phyloP scores from a whole-genome alignment of 2,329 filamentous ascomycete species.

The Phialophora chinensis region DNA sequence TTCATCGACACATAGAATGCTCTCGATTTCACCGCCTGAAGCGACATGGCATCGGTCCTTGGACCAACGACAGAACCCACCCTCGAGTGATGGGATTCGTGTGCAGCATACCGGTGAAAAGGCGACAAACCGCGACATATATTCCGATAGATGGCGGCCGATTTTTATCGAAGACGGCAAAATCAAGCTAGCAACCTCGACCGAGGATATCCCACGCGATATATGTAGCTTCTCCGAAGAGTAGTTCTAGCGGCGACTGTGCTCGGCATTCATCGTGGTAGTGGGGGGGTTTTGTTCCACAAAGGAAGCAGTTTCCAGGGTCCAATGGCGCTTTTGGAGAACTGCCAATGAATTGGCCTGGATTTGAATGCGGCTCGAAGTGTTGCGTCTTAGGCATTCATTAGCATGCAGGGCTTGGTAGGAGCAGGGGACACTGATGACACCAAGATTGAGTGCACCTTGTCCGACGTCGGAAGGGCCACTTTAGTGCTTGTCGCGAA shows the following conservation, averaged over 20 bases:
- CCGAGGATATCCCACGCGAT: neutral
- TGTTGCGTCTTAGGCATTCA: conserved; percentile 7
- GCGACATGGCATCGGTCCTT: neutral
- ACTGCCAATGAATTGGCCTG: conserved; percentile 17
- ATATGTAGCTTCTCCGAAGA: neutral
- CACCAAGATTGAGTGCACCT: conserved; percentile 1
- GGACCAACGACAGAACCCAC: neutral
- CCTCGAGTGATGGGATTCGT: neutral
- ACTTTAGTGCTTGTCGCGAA: conserved; percentile 28
- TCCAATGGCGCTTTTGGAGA: neutral
- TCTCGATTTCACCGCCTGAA: conserved; percentile 1
- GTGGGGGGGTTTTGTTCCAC: neutral
- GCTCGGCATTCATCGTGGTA: neutral
- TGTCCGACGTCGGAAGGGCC: conserved; percentile 33
- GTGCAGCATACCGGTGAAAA: neutral
- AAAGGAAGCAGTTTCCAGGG: conserved; percentile 7
- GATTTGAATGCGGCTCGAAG: conserved; percentile 31
- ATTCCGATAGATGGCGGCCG: conserved; percentile 1
- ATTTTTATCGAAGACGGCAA: neutral
- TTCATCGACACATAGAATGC: conserved; percentile 9
- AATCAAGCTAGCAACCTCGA: neutral
- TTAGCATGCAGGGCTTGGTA: conserved; percentile 30
- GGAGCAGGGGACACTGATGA: conserved; percentile 16
- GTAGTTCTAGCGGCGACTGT: neutral
- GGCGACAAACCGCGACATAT: neutral